Evolutionary conservation across 345 rosid species (phyloP).

Genomic region (Eutrema japonicum): DNA sequence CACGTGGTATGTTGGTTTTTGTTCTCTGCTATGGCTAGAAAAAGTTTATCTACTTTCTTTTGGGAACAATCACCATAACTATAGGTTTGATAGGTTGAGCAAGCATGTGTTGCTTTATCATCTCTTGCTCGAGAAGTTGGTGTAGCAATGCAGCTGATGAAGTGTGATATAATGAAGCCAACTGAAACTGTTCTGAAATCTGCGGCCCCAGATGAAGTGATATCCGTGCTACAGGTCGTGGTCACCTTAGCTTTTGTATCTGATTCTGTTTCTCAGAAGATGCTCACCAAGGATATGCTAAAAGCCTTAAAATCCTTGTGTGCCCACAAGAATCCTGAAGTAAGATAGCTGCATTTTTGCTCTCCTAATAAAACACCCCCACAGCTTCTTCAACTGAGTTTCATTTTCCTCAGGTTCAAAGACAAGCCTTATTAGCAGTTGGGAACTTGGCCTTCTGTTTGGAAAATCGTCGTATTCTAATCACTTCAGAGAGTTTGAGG

Average conservation of each 20-base stretch:
- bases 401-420: conserved; percentile 73
- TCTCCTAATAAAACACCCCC: conserved; percentile 25
- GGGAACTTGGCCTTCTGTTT: conserved; percentile 95
- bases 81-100: conserved; percentile 72
- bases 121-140: conserved; percentile 92
- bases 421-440: conserved; percentile 81
- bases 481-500: conserved; percentile 92
- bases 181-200: conserved; percentile 87
- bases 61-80: conserved; percentile 40
- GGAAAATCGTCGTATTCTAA: conserved; percentile 88
- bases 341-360: conserved; percentile 43
- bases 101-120: conserved; percentile 95
- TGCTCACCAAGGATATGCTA: conserved; percentile 86
- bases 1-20: conserved; percentile 73
- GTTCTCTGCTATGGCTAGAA: conserved; percentile 25
- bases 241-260: conserved; percentile 84
- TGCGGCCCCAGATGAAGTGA: conserved; percentile 70
- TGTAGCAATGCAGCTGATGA: conserved; percentile 90
- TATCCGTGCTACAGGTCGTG: conserved; percentile 89
- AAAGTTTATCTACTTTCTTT: conserved; percentile 5
- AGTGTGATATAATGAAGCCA: conserved; percentile 97
- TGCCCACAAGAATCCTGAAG: conserved; percentile 84
- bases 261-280: conserved; percentile 86
- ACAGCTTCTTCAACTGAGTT: conserved; percentile 30
- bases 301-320: conserved; percentile 80